These are phyloP conservation scores for Circinella umbellata DNA, from an alignment of 371 early-diverging fungal species.

Conservation along the genomic window DNA sequence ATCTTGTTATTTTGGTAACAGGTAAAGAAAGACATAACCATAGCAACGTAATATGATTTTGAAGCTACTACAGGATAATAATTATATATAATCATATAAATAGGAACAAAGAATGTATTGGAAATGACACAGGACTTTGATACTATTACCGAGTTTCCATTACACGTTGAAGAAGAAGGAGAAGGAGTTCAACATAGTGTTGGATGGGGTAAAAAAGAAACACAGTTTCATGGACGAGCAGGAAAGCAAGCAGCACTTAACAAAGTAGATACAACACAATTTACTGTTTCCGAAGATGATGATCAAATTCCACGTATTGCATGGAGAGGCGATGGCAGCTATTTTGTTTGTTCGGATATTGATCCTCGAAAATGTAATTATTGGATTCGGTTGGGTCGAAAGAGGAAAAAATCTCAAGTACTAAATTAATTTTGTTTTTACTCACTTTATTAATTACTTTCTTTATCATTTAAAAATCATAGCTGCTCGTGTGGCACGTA, in stretches of 20 bases:
- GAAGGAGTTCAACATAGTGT: conserved; percentile 80
- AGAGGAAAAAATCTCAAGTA: too few relatives aligned
- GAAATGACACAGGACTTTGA: conserved; percentile 95
- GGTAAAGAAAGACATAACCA: conserved; percentile 35
- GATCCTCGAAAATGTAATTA: conserved; percentile 59
- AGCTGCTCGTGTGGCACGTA: conserved; percentile 73
- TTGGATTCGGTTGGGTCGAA: not conserved
- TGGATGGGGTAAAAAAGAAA: conserved; percentile 98
- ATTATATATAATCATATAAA: not conserved
- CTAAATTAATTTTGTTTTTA: too few relatives aligned
- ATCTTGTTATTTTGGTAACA: conserved; percentile 83
- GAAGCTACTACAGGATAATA: not conserved
- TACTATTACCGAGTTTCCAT: conserved; percentile 78
- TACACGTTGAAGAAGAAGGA: conserved; percentile 70
- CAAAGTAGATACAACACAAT: conserved; percentile 57
- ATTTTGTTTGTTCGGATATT: conserved; percentile 74
- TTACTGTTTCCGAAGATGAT: conserved; percentile 73
- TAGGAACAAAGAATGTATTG: conserved; percentile 76
- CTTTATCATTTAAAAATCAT: not conserved
- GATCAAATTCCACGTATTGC: conserved; percentile 76
- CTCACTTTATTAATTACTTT: not conserved
- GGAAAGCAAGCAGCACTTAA: conserved; percentile 81
- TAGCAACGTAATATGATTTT: too few relatives aligned
- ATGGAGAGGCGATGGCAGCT: conserved; percentile 94
- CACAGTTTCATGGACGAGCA: conserved; percentile 95